Base-by-base conservation (phyloP, 352 stramenopile species). In the Globisporangium paroecandrum region DNA sequence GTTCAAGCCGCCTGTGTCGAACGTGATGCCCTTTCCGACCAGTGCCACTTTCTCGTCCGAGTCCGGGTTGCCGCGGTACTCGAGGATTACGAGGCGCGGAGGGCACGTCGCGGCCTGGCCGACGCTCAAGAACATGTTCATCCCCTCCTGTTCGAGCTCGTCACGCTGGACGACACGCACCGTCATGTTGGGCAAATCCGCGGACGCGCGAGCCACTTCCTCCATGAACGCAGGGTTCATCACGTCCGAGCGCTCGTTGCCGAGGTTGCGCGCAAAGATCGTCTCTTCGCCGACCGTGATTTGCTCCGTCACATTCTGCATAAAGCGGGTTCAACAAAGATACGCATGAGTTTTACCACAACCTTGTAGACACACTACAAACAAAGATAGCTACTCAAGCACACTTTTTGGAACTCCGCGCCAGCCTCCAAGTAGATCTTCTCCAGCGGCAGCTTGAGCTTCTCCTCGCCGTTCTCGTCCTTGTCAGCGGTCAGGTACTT, bases 1-100 rank as follows among this genome's bases (percentile, higher is more conserved):
- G 79, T 98, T 97, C 64, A 98, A 79, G 15, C 95, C 95, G n/a
- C 95, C 95, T 0, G 94, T 97, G 76, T 98, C 95, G 67, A 98
- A 98, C 55, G 89, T 97, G 57, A 98, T 87, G 20, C 92, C 95
- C 76, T 98, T 98, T 47, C 95, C 95, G 32, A 98, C 90, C 18
- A 98, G 70, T 15, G 87, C 91, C 8, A 95, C 74, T 57, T 79
- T 89, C 15, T 90, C 75, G 7, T 88, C 74, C 13, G 78, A 80
- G 18, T 83, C 75, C 1, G 85, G 79, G 66, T 92, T 86, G 29
- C 87, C 87, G 51, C 64, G 68, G 71, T 97, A 97, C 68, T 93
- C 82, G 34, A 97, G 77, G 55, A 97, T 82, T 34, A 95, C 88
- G 22, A 97, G 87, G 20, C 89, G 89, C 62, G 89, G 89, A 22